These are phyloP conservation scores for Annulohypoxylon nitens DNA, from an alignment of 495 filamentous ascomycete species.

Conservation along the genomic window DNA sequence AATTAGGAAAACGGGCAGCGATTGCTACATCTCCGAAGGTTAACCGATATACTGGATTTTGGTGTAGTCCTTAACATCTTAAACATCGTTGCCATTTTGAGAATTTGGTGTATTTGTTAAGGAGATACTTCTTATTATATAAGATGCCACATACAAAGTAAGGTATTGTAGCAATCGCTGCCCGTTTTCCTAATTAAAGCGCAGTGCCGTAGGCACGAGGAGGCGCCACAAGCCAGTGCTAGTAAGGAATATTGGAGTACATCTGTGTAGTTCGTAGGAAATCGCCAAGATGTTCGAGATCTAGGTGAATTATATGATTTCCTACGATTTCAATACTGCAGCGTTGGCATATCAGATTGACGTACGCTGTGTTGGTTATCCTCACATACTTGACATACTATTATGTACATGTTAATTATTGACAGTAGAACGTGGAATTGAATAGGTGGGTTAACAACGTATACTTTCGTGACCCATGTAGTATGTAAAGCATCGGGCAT, in stretches of 20 bases:
- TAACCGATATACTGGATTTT: no score
- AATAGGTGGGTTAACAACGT: not conserved
- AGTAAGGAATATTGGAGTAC: not conserved
- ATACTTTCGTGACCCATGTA: not conserved
- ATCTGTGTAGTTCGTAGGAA: not conserved
- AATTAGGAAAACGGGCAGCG: no score
- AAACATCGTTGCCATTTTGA: no score
- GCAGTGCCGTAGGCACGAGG: no score
- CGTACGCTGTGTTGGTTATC: not conserved
- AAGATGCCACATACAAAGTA: no score
- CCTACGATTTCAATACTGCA: not conserved
- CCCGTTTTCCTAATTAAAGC: no score
- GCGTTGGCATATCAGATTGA: not conserved
- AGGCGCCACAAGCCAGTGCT: no score
- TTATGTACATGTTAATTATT: not conserved
- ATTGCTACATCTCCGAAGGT: no score
- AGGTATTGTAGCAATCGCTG: no score
- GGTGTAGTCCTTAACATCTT: no score
- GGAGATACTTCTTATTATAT: no score
- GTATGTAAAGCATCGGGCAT: slow-evolving; percentile 1
- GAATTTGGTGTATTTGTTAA: no score
- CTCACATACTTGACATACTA: not conserved
- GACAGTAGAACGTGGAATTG: not conserved
- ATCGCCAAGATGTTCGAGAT: not conserved
- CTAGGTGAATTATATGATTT: not conserved